These are phyloP conservation scores for Senna siamea DNA, from an alignment of 306 rosid genomes.

Conservation along the genomic window DNA sequence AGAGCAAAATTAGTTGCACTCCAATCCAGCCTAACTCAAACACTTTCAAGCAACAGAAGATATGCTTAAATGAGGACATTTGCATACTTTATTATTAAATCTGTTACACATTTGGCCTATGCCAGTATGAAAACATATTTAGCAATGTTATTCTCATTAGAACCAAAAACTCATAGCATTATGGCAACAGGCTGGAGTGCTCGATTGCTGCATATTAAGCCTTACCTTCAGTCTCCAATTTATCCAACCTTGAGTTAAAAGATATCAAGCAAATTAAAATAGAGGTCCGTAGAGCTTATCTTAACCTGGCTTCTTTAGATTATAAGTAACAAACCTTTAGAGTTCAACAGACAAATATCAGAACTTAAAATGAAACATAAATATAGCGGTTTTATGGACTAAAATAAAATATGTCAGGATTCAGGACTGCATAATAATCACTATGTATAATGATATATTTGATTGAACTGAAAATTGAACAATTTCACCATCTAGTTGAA, in stretches of 20 bases:
- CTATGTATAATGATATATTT: not conserved
- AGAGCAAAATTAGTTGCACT: not conserved
- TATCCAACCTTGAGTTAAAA: not conserved
- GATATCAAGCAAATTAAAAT: not conserved
- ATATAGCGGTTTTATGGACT: not conserved
- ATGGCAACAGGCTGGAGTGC: not conserved
- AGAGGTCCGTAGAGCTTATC: not conserved
- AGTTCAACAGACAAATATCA: not conserved
- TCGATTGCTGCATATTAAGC: not conserved
- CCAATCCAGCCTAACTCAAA: not conserved
- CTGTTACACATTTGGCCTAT: not conserved
- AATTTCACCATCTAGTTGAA: conserved; percentile 26
- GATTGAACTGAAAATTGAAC: conserved; percentile 6
- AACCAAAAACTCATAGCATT: conserved; percentile 10
- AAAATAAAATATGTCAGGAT: not conserved
- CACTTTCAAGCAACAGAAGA: not conserved
- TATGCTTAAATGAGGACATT: not conserved
- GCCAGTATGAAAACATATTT: not conserved
- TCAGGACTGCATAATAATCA: conserved; percentile 16
- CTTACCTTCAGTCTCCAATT: not conserved
- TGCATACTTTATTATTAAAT: not conserved
- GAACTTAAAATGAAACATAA: not conserved
- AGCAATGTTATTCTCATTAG: not conserved
- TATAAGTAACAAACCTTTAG: not conserved
- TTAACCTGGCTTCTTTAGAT: not conserved